A percentile compares a stretch with the other conserved stretches of the same genome.
Evolutionary conservation across 2,329 filamentous ascomycete species (phyloP).

Genomic region (Leptographium galeiforme): DNA sequence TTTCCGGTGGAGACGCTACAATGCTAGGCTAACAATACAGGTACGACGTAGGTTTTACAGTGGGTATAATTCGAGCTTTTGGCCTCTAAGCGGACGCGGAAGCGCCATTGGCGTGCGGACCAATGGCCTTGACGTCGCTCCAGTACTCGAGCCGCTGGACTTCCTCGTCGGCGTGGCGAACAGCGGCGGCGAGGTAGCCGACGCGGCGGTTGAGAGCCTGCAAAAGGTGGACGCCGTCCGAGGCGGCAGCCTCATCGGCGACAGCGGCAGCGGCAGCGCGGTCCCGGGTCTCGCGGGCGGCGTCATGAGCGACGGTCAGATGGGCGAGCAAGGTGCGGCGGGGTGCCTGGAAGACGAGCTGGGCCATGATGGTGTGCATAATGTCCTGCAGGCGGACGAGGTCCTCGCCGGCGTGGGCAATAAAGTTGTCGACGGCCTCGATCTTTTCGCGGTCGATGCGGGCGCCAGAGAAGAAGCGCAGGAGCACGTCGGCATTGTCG

Average conservation of each 20-base stretch:
- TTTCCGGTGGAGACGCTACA: too few relatives aligned
- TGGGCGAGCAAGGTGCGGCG: slow-evolving; percentile 61
- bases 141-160: slow-evolving; percentile 75
- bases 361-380: slow-evolving; percentile 75
- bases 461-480: slow-evolving; percentile 52
- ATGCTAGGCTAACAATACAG: too few relatives aligned
- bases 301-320: slow-evolving; percentile 50
- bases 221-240: not conserved
- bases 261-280: not conserved
- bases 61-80: not conserved
- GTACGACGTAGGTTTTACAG: too few relatives aligned
- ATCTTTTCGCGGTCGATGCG: slow-evolving; percentile 85
- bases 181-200: slow-evolving; percentile 58
- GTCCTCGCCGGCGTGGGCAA: slow-evolving; percentile 63
- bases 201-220: slow-evolving; percentile 27
- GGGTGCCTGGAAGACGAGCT: slow-evolving; percentile 83
- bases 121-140: slow-evolving; percentile 64
- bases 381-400: slow-evolving; percentile 59
- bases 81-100: not conserved
- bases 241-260: not conserved
- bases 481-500: slow-evolving; percentile 52
- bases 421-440: slow-evolving; percentile 64
- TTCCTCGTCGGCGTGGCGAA: slow-evolving; percentile 66
- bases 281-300: not conserved
- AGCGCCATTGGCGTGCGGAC: not conserved